Evolutionary conservation across 306 rosid genomes (phyloP).

Genomic region (Trifolium repens): DNA sequence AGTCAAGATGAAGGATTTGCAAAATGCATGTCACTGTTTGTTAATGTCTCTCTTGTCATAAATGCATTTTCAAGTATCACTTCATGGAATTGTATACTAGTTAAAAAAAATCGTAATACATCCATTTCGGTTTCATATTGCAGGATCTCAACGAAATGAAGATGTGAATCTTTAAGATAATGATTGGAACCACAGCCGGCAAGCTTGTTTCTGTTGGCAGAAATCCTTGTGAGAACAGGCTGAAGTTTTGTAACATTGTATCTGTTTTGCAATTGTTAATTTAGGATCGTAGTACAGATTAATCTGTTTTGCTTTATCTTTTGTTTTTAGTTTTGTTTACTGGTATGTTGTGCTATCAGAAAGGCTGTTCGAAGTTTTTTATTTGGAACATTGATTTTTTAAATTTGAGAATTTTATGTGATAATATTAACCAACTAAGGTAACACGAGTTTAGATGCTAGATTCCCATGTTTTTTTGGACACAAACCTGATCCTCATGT

Average conservation of each 20-base stretch:
- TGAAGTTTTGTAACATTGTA: conserved; percentile 50
- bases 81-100: too few species aligned
- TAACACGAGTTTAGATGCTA: not conserved
- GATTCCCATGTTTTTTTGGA: too few species aligned
- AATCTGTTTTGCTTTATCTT: conserved; percentile 46
- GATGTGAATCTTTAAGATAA: conserved; percentile 54
- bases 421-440: not conserved
- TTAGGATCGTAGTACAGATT: conserved; percentile 47
- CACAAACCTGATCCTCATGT: not conserved
- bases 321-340: not conserved
- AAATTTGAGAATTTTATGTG: not conserved
- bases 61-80: not conserved
- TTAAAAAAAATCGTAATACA: too few species aligned
- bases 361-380: not conserved
- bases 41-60: not conserved
- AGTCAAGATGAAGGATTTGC: conserved; percentile 14
- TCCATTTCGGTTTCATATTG: conserved; percentile 26
- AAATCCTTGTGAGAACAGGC: conserved; percentile 61
- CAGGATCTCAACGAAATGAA: conserved; percentile 55
- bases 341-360: not conserved
- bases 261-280: conserved; percentile 55
- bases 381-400: not conserved
- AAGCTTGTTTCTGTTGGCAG: conserved; percentile 51
- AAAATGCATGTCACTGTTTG: not conserved
- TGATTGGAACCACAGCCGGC: conserved; percentile 47